Evolutionary conservation across 23 red algal species (phyloP), one percentile per base, ranked within the genome.

Genomic region (Gracilaria gracilis): DNA sequence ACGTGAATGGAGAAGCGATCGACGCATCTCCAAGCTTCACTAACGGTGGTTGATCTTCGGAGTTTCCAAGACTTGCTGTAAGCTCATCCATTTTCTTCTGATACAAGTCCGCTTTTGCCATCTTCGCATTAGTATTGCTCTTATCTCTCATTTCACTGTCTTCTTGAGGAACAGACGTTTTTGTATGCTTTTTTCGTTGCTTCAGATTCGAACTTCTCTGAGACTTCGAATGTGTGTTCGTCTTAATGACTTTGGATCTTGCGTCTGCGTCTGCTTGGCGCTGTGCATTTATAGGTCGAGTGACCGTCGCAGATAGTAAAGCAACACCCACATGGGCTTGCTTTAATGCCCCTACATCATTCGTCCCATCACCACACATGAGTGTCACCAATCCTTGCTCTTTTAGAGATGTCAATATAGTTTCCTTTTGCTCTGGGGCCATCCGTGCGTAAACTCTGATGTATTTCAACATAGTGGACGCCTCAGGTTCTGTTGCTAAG

Each of bases 311-410:
- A 9, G 94, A 95, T 28, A 99, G 76, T 42, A 99, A 79, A 33
- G 97, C 97, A 44, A 99, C 97, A 20, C 97, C 97, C 8, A 99
- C 94, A 49, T 99, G 97, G 2, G 97, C 94, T 85, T 99, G 97
- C 55, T 96, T 99, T 17, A 99, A 65, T 25, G 97, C 97, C 9
- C 97, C 97, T 21, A 99, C 97, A 57, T 99, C 97, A 83, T 99
- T 99, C 15, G 97, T 99, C 9, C 97, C 97, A 65, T 99, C 97
- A 32, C 97, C 97, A 93, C 97, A 99, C 93, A 99, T 96, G 12
- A 99, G 79, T 14, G 90, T 94, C 38, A 83, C 53, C 48, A 96
- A 47, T 59, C 97, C 97, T 29, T 78, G 42, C 33, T 96, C 97
- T 61, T 99, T 99, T 28, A 99, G 79, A 42, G 85, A 51, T 25